Conservation (phyloP, 257 asterid genomes). For the Nicotiana tomentosiformis region DNA sequence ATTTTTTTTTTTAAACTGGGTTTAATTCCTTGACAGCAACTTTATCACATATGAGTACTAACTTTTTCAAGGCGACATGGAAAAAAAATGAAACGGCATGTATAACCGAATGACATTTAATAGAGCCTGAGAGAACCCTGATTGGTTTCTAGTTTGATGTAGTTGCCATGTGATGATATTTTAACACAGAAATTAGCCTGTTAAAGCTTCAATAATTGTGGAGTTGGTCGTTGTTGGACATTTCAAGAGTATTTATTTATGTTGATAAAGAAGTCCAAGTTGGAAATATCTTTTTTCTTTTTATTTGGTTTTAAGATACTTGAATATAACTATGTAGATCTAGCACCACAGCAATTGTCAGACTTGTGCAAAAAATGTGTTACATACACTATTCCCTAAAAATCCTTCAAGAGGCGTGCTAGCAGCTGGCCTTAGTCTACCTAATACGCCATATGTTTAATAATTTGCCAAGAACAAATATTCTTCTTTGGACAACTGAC, state of each 20-base stretch:
- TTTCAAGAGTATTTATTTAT: not conserved
- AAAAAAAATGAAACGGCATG: not conserved
- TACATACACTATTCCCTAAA: not conserved
- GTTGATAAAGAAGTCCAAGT: not conserved
- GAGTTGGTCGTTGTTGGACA: not conserved
- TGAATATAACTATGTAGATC: not conserved
- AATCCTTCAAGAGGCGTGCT: not conserved
- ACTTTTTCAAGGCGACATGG: too few relatives aligned
- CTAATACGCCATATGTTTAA: too few relatives aligned
- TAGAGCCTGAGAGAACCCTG: not conserved
- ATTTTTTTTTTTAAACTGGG: too few relatives aligned
- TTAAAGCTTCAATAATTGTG: not conserved
- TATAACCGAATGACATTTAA: not conserved
- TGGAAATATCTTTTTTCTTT: not conserved
- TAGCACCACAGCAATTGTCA: not conserved
- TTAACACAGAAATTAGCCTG: not conserved
- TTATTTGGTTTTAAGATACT: not conserved
- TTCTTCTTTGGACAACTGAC: not conserved
- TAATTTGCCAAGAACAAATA: not conserved
- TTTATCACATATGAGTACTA: too few relatives aligned
- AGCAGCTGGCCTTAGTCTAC: not conserved
- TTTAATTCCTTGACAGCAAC: too few relatives aligned
- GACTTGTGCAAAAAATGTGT: not conserved
- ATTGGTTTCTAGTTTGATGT: not conserved
- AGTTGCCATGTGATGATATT: not conserved